Base-by-base conservation (phyloP, 805 yeast genomes). In the Priceomyces fermenticarens region DNA sequence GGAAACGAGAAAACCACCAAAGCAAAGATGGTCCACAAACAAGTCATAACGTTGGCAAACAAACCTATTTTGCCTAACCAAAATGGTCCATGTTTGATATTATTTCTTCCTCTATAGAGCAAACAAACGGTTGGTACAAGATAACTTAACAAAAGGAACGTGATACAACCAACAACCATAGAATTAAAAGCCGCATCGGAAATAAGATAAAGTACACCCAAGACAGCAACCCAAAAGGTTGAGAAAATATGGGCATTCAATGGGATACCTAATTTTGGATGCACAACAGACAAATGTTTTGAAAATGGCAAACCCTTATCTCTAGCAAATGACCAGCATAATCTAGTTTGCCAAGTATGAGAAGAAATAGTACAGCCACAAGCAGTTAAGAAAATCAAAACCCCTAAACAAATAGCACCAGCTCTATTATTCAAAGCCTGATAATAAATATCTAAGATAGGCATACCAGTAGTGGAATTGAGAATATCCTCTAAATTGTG, bases 161-260 rank as follows among this genome's bases (percentile, higher is more conserved):
- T 72, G 48, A 81, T 75, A 55, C 85, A 76, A 3, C 81, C 83
- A 29, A 76, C 72, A 17, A 79, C 77, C 65, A 83, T 72, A 14
- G 87, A 77, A 52, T 80, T 79, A 57, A 78, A 82, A 6, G 88
- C 88, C 1, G 85, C 76, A 15, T 78, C 68, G 4, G 87, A 81
- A 3, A 80, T 87, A 67, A 83, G 63, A 53, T 79, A 81, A 39
- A 82, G 71, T 58, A 82, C 75, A 3, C 85, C 83, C 45, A 80
- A 66, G 15, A 78, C 59, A 4, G 77, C 78, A 54, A 73, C 68
- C 67, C 78, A 68, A 20, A 62, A 58, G 43, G 77, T 69, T 11
- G 82, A 77, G 65, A 80, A 64, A 15, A 79, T 37, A 48, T 80
- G 81, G 2, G 86, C 85, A 48, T 73, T 69, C 12, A 80, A 61